These are phyloP conservation scores for Xerocomellus dryophilus DNA, from an alignment of 768 basidiomycete genomes.

Conservation along the genomic window DNA sequence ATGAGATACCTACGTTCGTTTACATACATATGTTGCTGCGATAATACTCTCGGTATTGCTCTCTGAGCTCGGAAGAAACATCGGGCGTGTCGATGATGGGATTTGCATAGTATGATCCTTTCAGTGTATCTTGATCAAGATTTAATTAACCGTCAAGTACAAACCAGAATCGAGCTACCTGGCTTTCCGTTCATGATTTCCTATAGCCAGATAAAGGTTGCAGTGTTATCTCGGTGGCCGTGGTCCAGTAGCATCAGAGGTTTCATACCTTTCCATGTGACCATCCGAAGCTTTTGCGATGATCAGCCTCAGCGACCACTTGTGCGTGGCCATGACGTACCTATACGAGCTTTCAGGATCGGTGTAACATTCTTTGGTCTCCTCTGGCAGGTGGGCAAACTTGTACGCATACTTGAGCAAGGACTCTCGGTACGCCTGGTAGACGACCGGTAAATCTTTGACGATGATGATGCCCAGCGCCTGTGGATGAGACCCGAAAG, in stretches of 20 bases:
- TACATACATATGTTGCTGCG: conserved; percentile 79
- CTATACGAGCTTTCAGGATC: conserved; percentile 74
- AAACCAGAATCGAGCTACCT: conserved; percentile 38
- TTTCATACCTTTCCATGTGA: conserved; percentile 81
- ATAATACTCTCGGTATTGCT: conserved; percentile 79
- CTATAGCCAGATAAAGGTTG: conserved; percentile 31
- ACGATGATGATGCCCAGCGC: conserved; percentile 81
- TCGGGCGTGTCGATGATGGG: conserved; percentile 65
- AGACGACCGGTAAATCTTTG: conserved; percentile 73
- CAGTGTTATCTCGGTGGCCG: background rate
- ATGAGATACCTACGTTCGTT: background rate
- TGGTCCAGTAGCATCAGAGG: background rate
- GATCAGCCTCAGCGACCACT: background rate
- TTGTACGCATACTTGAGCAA: conserved; percentile 72
- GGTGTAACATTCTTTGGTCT: conserved; percentile 66
- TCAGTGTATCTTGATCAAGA: conserved; percentile 62
- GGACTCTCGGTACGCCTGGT: conserved; percentile 58
- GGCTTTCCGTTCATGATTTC: conserved; percentile 97
- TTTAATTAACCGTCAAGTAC: background rate
- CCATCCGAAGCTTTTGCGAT: conserved; percentile 80
- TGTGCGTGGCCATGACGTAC: conserved; percentile 37
- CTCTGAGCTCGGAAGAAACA: conserved; percentile 54
- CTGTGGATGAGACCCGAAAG: conserved; percentile 76
- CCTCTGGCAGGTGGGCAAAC: conserved; percentile 71
- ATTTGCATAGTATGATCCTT: conserved; percentile 91